Percentiles rank a stretch among this genome's conserved stretches.
Conservation (phyloP, 2,329 filamentous ascomycete genomes). For the Chalara sp. region DNA sequence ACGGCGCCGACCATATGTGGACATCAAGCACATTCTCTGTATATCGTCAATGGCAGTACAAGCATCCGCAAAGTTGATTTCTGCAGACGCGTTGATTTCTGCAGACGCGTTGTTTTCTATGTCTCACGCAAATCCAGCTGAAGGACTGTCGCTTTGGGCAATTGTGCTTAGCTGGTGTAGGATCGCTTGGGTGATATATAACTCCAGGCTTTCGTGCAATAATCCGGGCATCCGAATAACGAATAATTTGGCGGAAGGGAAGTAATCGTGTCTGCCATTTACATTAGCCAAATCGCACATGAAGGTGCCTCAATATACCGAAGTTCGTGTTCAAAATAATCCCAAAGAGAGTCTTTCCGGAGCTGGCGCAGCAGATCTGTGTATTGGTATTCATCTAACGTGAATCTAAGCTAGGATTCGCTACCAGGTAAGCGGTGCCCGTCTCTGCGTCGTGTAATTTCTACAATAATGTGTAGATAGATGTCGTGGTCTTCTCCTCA, state of each 20-base stretch:
- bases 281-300: slow-evolving; percentile 7
- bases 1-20: too few relatives aligned
- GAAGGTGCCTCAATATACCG: slow-evolving; percentile 9
- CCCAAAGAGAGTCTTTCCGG: slow-evolving; percentile 8
- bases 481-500: slow-evolving; percentile 6
- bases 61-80: slow-evolving; percentile 6
- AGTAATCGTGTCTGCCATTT: slow-evolving; percentile 16
- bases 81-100: slow-evolving; percentile 9
- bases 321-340: slow-evolving; percentile 11
- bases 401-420: slow-evolving; percentile 6
- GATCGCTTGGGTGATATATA: slow-evolving; percentile 8
- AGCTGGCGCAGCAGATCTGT: slow-evolving; percentile 8
- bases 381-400: slow-evolving; percentile 7
- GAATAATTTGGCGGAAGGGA: slow-evolving; percentile 8
- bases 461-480: slow-evolving; percentile 9
- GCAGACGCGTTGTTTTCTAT: slow-evolving; percentile 12
- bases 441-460: slow-evolving; percentile 8
- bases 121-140: slow-evolving; percentile 11
- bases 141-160: slow-evolving; percentile 6
- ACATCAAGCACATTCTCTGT: too few relatives aligned
- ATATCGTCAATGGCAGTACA: too few relatives aligned
- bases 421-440: slow-evolving; percentile 4
- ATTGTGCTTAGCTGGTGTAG: slow-evolving; percentile 6
- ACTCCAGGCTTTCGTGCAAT: slow-evolving; percentile 13
- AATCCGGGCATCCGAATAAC: slow-evolving; percentile 16